Evolutionary conservation across 2,329 filamentous ascomycete genomes (phyloP).

Genomic region (Fonsecaea nubica): DNA sequence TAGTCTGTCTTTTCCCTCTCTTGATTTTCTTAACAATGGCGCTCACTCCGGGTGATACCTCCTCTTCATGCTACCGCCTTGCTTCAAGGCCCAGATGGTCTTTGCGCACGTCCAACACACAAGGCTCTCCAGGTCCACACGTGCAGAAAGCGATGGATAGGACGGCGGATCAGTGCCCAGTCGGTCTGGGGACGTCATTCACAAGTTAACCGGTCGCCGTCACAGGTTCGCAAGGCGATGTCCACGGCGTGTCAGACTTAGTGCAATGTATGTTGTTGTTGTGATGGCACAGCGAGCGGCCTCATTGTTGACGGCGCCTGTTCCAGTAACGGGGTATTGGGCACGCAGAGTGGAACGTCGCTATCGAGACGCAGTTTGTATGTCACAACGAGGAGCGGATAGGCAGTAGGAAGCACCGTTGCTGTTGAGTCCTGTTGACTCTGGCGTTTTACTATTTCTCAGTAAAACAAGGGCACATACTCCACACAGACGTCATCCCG

Average conservation of each 20-base stretch:
- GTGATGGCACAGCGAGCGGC: constrained; percentile 61
- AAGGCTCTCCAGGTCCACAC: constrained; percentile 5
- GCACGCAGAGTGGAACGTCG: background rate
- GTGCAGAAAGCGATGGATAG: constrained; percentile 14
- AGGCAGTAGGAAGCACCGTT: background rate
- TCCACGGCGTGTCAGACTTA: constrained; percentile 76
- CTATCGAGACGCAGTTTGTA: background rate
- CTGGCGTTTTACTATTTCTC: background rate
- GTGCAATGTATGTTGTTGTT: constrained; percentile 86
- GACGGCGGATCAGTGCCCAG: constrained; percentile 1
- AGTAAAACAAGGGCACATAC: background rate
- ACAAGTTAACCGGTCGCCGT: constrained; percentile 65
- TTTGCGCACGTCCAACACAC: background rate
- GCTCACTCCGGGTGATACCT: background rate
- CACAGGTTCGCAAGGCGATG: constrained; percentile 70
- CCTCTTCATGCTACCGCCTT: background rate
- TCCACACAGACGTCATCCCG: background rate
- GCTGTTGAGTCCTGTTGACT: background rate
- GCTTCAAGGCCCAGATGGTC: background rate
- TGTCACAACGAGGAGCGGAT: too few relatives aligned
- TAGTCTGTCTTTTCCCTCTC: background rate
- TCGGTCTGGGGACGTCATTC: constrained; percentile 73
- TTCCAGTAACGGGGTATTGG: background rate
- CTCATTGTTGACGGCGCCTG: background rate
- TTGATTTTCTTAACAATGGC: background rate